These are phyloP conservation scores for Malus sieversii DNA, from an alignment of 306 rosid genomes.

Conservation along the genomic window DNA sequence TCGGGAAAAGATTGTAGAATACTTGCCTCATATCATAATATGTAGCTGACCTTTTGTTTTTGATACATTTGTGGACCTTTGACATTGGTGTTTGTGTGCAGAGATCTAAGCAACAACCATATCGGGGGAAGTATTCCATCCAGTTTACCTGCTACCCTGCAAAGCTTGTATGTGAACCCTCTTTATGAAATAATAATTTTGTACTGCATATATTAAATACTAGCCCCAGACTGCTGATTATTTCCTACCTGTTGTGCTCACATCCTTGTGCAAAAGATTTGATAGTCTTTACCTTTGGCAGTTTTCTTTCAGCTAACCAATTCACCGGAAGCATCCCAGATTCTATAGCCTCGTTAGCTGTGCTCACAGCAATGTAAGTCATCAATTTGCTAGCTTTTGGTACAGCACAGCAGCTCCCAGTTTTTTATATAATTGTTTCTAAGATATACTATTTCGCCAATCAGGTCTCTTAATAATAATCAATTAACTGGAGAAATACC, in stretches of 20 bases:
- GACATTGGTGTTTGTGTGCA: constrained; percentile 33
- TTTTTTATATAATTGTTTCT: constrained; percentile 9
- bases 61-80: background rate
- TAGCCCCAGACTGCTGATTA: background rate
- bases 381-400: background rate
- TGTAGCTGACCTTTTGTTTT: background rate
- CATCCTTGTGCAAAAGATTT: constrained; percentile 24
- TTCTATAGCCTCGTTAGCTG: constrained; percentile 53
- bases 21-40: background rate
- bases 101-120: constrained; percentile 79
- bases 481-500: constrained; percentile 74
- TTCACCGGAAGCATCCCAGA: constrained; percentile 72
- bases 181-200: background rate
- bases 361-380: constrained; percentile 60
- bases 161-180: constrained; percentile 52
- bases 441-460: constrained; percentile 23
- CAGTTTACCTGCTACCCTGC: constrained; percentile 66
- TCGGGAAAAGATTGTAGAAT: background rate
- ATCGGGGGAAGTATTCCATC: constrained; percentile 87
- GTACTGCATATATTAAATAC: constrained; percentile 9
- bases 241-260: constrained; percentile 8
- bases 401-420: constrained; percentile 2
- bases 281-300: constrained; percentile 40
- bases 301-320: constrained; percentile 88
- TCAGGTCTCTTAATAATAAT: constrained; percentile 82